These are phyloP conservation scores for Babesia ovis DNA, from an alignment of 169 alveolate genomes.

Conservation along the genomic window DNA sequence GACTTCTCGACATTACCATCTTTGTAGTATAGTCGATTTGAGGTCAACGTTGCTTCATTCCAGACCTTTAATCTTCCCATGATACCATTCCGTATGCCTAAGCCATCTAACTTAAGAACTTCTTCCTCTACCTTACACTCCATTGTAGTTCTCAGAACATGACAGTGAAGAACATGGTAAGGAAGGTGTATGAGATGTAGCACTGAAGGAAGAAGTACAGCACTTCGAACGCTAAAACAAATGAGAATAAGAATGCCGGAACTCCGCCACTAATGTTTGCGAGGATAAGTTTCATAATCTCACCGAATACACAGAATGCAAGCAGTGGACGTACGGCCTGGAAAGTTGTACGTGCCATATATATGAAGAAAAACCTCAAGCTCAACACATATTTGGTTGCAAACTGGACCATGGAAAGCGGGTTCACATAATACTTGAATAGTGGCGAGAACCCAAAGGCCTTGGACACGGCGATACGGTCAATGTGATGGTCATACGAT, in stretches of 20 bases:
- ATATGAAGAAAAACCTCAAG: slow-evolving; percentile 81
- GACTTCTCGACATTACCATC: neutral
- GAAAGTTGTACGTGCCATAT: slow-evolving; percentile 87
- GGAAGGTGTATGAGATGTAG: slow-evolving; percentile 85
- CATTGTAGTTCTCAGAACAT: slow-evolving; percentile 70
- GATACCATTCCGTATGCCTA: slow-evolving; percentile 33
- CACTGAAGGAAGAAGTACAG: slow-evolving; percentile 85
- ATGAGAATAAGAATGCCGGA: slow-evolving; percentile 83
- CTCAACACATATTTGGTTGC: slow-evolving; percentile 78
- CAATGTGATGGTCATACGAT: slow-evolving; percentile 41
- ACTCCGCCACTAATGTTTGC: slow-evolving; percentile 85
- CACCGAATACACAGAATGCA: slow-evolving; percentile 87
- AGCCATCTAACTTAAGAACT: neutral
- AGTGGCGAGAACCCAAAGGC: slow-evolving; percentile 56
- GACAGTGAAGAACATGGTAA: slow-evolving; percentile 87
- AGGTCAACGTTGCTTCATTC: slow-evolving; percentile 31
- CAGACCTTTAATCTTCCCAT: slow-evolving; percentile 21
- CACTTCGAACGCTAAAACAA: slow-evolving; percentile 86
- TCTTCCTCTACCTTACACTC: slow-evolving; percentile 44
- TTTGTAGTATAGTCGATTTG: slow-evolving; percentile 22
- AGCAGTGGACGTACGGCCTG: slow-evolving; percentile 88
- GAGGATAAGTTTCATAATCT: slow-evolving; percentile 80
- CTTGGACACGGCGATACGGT: slow-evolving; percentile 1
- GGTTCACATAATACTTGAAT: slow-evolving; percentile 65
- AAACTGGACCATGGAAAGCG: slow-evolving; percentile 75